Base-by-base conservation (phyloP, 2,329 filamentous ascomycete genomes). In the Zelopaecilomyces penicillatus region DNA sequence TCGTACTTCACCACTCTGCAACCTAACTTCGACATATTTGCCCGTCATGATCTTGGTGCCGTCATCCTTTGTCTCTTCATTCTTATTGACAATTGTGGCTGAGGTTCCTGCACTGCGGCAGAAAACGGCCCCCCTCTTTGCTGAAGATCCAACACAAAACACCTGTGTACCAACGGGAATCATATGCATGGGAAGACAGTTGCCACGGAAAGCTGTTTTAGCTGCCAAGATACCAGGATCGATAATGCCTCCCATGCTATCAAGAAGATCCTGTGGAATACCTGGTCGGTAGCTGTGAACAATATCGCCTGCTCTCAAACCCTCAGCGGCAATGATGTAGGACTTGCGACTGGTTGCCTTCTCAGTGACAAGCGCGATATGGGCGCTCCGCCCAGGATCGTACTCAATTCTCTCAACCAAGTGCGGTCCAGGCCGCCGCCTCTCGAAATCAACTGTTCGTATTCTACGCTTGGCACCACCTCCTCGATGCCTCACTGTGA, bases 191-290 rank as follows among this genome's bases (percentile, higher is more conserved):
- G 93, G 93, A 54, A 98, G 68, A 63, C 93, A 98, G 66, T 98
- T 98, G 44, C 93, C 93, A 58, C 88, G 79, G 71, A 90, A 90
- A 1, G 89, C 90, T 27, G 94, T 98, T 70, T 87, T 93, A 30
- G 93, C 87, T 6, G 94, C 93, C 50, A 98, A 70, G 64, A 98
- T 87, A 83, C 94, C 94, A 8, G 91, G 89, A 74, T 98, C 93
- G 41, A 96, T 78, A 36, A 83, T 71, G 55, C 93, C 91, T 49
- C 93, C 93, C 90, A 98, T 97, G 61, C 83, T 89, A 41, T 85
- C 82, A 57, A 96, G 76, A 45, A 98, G 71, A 52, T 93, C 85
- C 51, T 85, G 74, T 1, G 94, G 93, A 48, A 98, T 93, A 53
- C 93, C 94, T 6, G 83, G 71, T 53, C 89, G 82, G 68, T 93